Evolutionary conservation across 306 rosid species (phyloP), one percentile per base, ranked within the genome.

Genomic region (Crotalaria pallida): DNA sequence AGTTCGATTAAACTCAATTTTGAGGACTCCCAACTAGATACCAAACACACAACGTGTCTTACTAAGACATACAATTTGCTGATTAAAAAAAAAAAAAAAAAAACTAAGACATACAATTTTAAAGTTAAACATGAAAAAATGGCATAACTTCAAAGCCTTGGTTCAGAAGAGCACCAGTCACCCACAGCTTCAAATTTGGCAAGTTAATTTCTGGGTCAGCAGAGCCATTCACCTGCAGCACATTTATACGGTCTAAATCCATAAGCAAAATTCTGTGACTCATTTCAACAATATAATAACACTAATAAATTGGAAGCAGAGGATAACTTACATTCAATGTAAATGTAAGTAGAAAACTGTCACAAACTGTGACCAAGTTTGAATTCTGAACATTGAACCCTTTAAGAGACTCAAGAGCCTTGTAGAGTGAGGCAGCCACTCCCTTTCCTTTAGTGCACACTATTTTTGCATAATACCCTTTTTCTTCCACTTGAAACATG

Each of bases 171-270:
- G 95, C 98, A 1, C 85, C 89, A 1, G 97, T 80, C 41, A 94
- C 88, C 98, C 98, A 94, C 23, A 90, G 85, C 88, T 87, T 90
- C 90, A 94, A 75, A 79, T 90, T 88, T 50, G 85, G 88, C 81
- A 85, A 81, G 78, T 90, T 84, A 60, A 88, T 83, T 31, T 90
- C 90, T 67, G 70, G 68, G 65, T 88, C 87, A 12, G 77, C 85
- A 12, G 79, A 55, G 27, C 83, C 87, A 58, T 79, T 74, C 13
- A 85, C 96, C 98, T 93, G 81, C 34, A 65, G 58, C 75, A 74
- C 21, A 77, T 31, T 18, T 61, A 67, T 68, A 24, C n/a, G n/a
- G n/a, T 57, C 16, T 21, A 49, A 38, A 56, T 48, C 24, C 0
- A 3, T 80, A 29, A 62, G 31, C 17, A 49, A 33, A 36, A 18